Conservation (phyloP, 352 stramenopile species). For the Pythium diclinum region DNA sequence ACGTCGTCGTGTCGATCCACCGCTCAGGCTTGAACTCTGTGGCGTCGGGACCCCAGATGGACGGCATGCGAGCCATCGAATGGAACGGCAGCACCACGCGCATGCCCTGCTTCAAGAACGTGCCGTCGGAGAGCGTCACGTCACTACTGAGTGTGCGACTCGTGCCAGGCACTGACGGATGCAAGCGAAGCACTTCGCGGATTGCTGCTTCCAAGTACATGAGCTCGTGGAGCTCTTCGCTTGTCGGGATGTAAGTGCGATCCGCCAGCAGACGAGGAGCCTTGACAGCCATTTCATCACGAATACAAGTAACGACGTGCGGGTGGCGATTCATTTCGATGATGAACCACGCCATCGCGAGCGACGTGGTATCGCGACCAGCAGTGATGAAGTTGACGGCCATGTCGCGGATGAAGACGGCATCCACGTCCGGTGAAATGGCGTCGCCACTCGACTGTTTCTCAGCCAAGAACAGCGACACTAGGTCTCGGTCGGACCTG, state of each 20-base stretch:
- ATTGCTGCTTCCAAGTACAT: constrained; percentile 62
- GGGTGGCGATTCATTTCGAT: constrained; percentile 76
- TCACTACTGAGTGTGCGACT: constrained; percentile 39
- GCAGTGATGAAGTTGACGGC: constrained; percentile 77
- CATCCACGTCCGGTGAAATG: constrained; percentile 17
- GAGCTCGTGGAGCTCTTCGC: constrained; percentile 45
- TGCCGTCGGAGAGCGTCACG: constrained; percentile 58
- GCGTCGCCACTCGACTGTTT: constrained; percentile 13
- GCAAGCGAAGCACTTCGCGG: constrained; percentile 63
- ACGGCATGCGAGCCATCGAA: constrained; percentile 34
- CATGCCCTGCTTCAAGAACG: constrained; percentile 41
- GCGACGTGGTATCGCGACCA: constrained; percentile 70
- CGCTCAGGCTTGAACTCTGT: constrained; percentile 55
- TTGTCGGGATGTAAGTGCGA: constrained; percentile 31
- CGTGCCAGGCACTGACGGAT: constrained; percentile 43
- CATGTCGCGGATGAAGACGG: constrained; percentile 58
- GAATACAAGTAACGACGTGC: constrained; percentile 37
- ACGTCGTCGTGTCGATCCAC: constrained; percentile 46
- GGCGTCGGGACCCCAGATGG: constrained; percentile 55
- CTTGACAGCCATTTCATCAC: constrained; percentile 38
- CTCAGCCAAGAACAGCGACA: constrained; percentile 46
- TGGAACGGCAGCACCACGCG: constrained; percentile 45
- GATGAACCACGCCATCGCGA: constrained; percentile 67
- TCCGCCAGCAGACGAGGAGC: constrained; percentile 29
- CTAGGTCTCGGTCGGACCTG: constrained; percentile 28